Evolutionary conservation across 768 basidiomycete species (phyloP), one percentile per base, ranked within the genome.

Genomic region (Pleurotus sapidus): DNA sequence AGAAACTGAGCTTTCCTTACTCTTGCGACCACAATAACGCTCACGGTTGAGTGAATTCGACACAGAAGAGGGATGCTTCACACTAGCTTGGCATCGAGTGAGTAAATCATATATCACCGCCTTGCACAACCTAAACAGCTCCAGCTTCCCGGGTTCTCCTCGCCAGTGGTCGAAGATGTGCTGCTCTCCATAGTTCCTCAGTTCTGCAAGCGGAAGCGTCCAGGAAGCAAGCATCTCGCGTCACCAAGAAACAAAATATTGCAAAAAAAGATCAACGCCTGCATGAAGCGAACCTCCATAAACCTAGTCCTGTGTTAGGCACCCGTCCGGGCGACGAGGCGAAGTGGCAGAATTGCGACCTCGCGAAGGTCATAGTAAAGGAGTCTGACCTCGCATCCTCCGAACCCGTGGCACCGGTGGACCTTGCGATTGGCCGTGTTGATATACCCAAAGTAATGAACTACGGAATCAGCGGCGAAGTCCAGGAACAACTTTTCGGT

Each of bases 241-340:
- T 67, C 42, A 68, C 72, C 45, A 72, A 70, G 60, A 81, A 75
- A 64, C 66, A 64, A 60, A 83, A 79, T 71, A 67, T 75, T 48
- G 74, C 71, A 59, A 75, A 78, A 60, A 78, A 79, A 59, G 76
- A 74, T 34, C 76, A 78, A 62, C 75, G 73, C 17, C 49, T 17
- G 12, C 46, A 42, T 18, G 18, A 24, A 6, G 39, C 46, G 6
- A 15, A 15, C 47, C 75, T 64, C 34, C 77, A 67, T 55, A 75
- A 72, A 49, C 77, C 88, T 14, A 86, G 90, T 63, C 84, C 89
- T 57, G 80, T 95, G 14, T 82, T 94, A 5, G 95, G 95, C 11
- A 84, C 84, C 14, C 77, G 84, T 42, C 75, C 82, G 5, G 80
- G 81, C 59, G 81, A 89, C 55, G 84, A 87, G 55, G 65, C 74